Evolutionary conservation across 768 basidiomycete genomes (phyloP), one percentile per base, ranked within the genome.

Genomic region (Naganishia onofrii): DNA sequence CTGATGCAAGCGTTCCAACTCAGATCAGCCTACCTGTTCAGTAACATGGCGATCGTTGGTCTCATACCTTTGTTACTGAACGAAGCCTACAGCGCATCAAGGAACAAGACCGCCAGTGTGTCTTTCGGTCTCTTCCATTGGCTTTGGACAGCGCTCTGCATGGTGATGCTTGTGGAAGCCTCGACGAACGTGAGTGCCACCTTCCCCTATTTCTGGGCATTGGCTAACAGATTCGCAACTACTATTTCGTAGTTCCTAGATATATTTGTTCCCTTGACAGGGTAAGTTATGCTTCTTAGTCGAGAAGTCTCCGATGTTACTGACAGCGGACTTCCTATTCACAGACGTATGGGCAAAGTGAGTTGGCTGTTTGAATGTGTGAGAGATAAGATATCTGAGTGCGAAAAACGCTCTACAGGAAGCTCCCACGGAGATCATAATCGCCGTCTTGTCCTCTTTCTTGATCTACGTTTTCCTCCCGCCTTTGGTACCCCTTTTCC

Each of bases 201-300:
- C 26, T 13, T 29, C 21, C 57, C 52, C 65, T 67, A 51, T 21
- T 55, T 67, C 21, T 63, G 69, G 9, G 4, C 63, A 72, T 52
- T 42, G 74, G 13, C 78, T 90, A 29, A 63, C 70, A 28, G 74
- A 89, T 26, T 76, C 90, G 38, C 76, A 87, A 46, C 78, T 85
- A 51, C 84, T 17, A 10, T 42, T 7, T 42, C 12, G 13, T 17
- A 87, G 6, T 86, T 89, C 3, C 74, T 91, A 52, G 90, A 94
- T 54, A 89, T 97, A 26, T 96, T 98, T 75, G 91, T 95, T 0
- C 95, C 95, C 8, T 81, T 96, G 0, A 93, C 93, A 26, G 64
- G 70, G 70, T 67, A 34, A 66, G 70, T 90, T 42, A 76, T 87
- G 48, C 78, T 2, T 85, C 52, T 84, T 87, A 2, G 86, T 89